A percentile compares a stretch with the other conserved stretches of the same genome.
Evolutionary conservation across 257 asterid species (phyloP).

Genomic region (Jacaranda mimosifolia): DNA sequence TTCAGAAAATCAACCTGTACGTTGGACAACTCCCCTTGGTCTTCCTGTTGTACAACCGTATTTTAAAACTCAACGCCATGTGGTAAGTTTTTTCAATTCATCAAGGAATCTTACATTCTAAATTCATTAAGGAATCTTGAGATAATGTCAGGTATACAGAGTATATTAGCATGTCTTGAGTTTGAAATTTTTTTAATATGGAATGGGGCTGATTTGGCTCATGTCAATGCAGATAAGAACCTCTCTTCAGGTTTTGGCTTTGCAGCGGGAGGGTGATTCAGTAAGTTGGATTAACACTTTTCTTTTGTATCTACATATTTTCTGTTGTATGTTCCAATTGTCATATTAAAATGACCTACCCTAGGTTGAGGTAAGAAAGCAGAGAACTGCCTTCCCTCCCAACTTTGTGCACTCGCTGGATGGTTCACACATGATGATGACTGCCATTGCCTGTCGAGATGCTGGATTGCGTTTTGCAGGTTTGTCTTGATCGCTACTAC

Average conservation of each 20-base stretch:
- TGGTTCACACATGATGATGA: constrained; percentile 99
- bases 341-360: constrained; percentile 27
- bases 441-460: constrained; percentile 94
- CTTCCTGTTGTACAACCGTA: constrained; percentile 98
- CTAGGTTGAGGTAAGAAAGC: constrained; percentile 87
- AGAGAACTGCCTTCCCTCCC: constrained; percentile 97
- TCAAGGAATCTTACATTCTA: constrained; percentile 8
- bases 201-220: constrained; percentile 20
- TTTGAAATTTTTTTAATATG: too few relatives aligned
- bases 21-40: constrained; percentile 98
- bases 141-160: too few relatives aligned
- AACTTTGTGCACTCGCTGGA: constrained; percentile 95
- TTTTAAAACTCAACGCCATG: constrained; percentile 78
- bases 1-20: constrained; percentile 84
- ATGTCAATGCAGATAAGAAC: constrained; percentile 79
- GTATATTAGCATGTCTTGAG: too few relatives aligned
- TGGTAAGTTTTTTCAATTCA: constrained; percentile 57
- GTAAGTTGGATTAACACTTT: constrained; percentile 54
- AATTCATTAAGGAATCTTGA: neutral
- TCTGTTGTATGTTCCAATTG: constrained; percentile 23
- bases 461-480: constrained; percentile 93
- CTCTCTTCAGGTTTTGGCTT: constrained; percentile 89
- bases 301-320: constrained; percentile 31
- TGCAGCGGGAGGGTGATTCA: constrained; percentile 78
- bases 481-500: constrained; percentile 31